A percentile compares a stretch with the other conserved stretches of the same genome.
Evolutionary conservation across 2,329 filamentous ascomycete genomes (phyloP).

Genomic region (Hysterium pulicare): DNA sequence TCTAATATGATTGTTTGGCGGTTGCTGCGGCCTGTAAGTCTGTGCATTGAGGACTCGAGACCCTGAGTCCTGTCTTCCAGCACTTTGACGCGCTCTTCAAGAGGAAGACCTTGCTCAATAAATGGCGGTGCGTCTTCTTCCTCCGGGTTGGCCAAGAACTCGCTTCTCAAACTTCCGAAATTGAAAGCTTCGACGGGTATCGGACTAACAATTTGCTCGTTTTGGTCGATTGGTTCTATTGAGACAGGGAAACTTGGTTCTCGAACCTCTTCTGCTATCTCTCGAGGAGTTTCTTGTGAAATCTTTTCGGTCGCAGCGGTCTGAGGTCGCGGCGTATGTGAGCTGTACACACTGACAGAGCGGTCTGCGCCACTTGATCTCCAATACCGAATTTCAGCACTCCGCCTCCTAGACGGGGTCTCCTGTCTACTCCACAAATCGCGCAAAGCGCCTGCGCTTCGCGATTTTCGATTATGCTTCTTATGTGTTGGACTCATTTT

Average conservation of each 20-base stretch:
- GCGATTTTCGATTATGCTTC: constrained; percentile 30
- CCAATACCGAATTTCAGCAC: constrained; percentile 37
- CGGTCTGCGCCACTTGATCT: constrained; percentile 24
- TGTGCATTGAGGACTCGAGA: constrained; percentile 30
- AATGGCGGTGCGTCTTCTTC: constrained; percentile 9
- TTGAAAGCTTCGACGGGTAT: constrained; percentile 33
- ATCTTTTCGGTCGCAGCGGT: constrained; percentile 33
- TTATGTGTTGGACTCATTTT: constrained; percentile 17
- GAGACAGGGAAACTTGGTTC: not conserved
- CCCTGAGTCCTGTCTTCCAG: constrained; percentile 29
- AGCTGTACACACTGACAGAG: constrained; percentile 31
- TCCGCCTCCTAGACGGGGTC: constrained; percentile 24
- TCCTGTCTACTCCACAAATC: constrained; percentile 25
- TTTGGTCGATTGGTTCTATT: constrained; percentile 10
- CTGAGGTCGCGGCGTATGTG: constrained; percentile 24
- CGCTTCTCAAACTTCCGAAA: constrained; percentile 32
- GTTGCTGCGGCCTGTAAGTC: constrained; percentile 31
- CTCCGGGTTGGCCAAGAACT: constrained; percentile 18
- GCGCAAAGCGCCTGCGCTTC: constrained; percentile 36
- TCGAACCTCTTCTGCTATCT: not conserved
- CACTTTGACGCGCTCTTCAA: constrained; percentile 33
- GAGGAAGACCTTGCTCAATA: constrained; percentile 20
- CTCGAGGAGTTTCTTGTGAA: constrained; percentile 17
- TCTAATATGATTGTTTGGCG: constrained; percentile 39
- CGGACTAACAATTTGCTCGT: constrained; percentile 11